Base-by-base conservation (phyloP, 1,139 yeast genomes). In the Debaryomyces fabryi region DNA sequence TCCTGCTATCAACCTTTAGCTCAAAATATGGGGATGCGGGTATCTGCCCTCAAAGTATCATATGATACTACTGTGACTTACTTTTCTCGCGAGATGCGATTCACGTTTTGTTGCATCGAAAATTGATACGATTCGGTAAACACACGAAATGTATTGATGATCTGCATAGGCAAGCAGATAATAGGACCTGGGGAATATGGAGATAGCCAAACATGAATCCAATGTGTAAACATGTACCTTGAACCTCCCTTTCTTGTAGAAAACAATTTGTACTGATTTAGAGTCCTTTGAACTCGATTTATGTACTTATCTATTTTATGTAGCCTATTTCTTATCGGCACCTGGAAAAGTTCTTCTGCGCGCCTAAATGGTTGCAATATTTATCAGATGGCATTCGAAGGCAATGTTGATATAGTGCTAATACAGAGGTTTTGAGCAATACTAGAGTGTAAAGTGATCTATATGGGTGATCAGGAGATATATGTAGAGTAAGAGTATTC, bases 331-430 rank as follows among this genome's bases (percentile, higher is more conserved):
- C 43, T 40, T 40, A 40, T 40, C 43, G 43, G 43, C 43, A 40
- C 43, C 43, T 30, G 43, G 27, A 40, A 32, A 40, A 10, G 24
- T 30, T 39, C 36, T n/a, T 30, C 12, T 40, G 35, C 43, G 43
- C 43, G 43, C 36, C 36, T 40, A 13, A 40, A 40, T 40, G 43
- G 43, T 30, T 40, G 43, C 43, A 40, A 40, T 20, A 30, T 40
- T 40, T 40, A 30, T 40, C 43, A 40, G 36, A 40, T 40, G 38
- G 38, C 38, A 9, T 20, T 9, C n/a, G 20, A 16, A 32, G 1
- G 13, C 4, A 13, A 16, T 13, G 9, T 13, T 32, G n/a, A 32
- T 32, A 4, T 15, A 16, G 13, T 21, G 8, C 8, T 21, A 21
- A 3, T 7, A 21, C 8, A 21, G 8, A 6, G 24, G 8, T 13